These are phyloP conservation scores for Fusarium marasasianum DNA, from an alignment of 2,329 filamentous ascomycete genomes.

Conservation along the genomic window DNA sequence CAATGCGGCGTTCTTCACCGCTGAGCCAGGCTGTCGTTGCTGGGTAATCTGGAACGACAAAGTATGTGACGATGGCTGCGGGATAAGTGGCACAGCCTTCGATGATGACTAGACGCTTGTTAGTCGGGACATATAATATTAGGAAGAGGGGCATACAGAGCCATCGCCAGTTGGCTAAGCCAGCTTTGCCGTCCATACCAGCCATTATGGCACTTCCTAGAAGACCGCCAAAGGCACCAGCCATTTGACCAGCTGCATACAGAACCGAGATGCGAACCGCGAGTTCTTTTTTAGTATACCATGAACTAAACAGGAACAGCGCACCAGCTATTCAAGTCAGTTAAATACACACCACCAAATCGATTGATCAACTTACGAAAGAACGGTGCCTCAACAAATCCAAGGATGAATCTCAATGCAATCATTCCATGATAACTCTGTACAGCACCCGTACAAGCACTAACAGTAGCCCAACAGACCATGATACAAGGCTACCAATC, in stretches of 20 bases:
- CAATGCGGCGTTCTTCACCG: background rate
- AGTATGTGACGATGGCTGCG: slow-evolving; percentile 7
- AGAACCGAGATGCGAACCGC: slow-evolving; percentile 72
- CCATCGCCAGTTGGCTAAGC: slow-evolving; percentile 68
- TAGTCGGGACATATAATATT: rapidly evolving
- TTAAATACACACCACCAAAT: no score
- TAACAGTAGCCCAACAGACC: slow-evolving; percentile 12
- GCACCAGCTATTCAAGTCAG: background rate
- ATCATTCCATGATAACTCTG: slow-evolving; percentile 5
- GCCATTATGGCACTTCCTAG: slow-evolving; percentile 71
- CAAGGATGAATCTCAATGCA: slow-evolving; percentile 8
- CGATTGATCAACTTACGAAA: background rate
- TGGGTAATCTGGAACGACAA: slow-evolving; percentile 17
- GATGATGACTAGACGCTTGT: background rate
- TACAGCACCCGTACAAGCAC: slow-evolving; percentile 48
- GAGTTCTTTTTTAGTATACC: slow-evolving; percentile 64
- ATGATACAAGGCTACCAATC: background rate
- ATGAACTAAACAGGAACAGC: slow-evolving; percentile 12
- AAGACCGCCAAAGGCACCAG: slow-evolving; percentile 75
- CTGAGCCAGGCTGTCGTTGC: slow-evolving; percentile 7
- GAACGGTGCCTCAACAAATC: slow-evolving; percentile 10
- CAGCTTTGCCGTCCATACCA: slow-evolving; percentile 69
- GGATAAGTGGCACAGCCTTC: slow-evolving; percentile 11
- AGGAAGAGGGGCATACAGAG: background rate
- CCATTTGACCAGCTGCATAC: slow-evolving; percentile 74